These are phyloP conservation scores for Solanum clarkiae DNA, from an alignment of 257 asterid genomes.

Conservation along the genomic window DNA sequence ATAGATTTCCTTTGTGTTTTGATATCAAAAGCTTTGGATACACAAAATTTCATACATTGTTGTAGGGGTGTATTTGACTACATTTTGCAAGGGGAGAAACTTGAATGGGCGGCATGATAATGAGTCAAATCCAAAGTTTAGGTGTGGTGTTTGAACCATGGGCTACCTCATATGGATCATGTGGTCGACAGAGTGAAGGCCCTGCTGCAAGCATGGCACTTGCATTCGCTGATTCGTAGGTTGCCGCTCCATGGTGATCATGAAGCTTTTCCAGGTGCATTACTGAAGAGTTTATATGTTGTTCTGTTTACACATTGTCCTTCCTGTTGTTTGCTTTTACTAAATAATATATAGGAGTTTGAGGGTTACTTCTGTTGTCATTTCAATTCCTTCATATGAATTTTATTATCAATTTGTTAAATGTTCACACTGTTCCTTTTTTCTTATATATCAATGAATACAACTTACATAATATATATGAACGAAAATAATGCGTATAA, in stretches of 20 bases:
- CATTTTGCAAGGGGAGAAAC: slow-evolving; percentile 19
- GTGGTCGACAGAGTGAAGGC: not conserved
- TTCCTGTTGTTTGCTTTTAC: not conserved
- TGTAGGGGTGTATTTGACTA: slow-evolving; percentile 28
- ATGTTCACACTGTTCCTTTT: not conserved
- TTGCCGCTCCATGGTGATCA: not conserved
- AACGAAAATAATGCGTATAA: not conserved
- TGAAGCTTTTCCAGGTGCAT: not conserved
- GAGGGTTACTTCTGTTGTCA: not conserved
- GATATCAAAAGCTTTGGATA: not conserved
- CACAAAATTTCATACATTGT: not conserved
- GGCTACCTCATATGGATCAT: not conserved
- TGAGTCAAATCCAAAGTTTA: slow-evolving; percentile 31
- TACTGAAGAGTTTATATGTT: not conserved
- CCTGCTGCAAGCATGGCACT: not conserved
- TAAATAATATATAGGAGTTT: not conserved
- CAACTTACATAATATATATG: not conserved
- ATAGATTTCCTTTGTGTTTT: too few relatives aligned
- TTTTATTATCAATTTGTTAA: not conserved
- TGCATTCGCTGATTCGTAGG: not conserved
- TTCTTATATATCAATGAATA: not conserved
- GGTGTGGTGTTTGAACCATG: slow-evolving; percentile 17
- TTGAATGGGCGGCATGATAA: slow-evolving; percentile 16
- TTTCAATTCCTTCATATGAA: not conserved
- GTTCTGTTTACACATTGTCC: not conserved